These are phyloP conservation scores for Pseudogymnoascus sp. DNA, from an alignment of 2,329 filamentous ascomycete species.

Conservation along the genomic window DNA sequence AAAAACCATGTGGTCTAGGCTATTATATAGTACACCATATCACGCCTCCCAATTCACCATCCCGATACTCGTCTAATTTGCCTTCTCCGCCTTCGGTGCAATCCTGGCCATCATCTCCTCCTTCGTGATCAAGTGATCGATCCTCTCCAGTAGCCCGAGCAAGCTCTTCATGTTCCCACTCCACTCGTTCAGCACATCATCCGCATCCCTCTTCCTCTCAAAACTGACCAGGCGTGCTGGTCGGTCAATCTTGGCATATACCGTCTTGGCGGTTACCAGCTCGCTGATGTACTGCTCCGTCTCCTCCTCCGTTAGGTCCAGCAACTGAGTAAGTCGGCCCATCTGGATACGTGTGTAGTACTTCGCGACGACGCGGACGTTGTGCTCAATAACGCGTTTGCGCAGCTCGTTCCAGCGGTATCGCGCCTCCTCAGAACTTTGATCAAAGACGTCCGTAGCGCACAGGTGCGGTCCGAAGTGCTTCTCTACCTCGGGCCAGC, in stretches of 20 bases:
- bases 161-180: slow-evolving; percentile 96
- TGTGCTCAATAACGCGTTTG: slow-evolving; percentile 98
- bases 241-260: slow-evolving; percentile 94
- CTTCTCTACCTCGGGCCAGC: slow-evolving; percentile 89
- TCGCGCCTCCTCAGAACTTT: slow-evolving; percentile 65
- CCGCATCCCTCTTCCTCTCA: slow-evolving; percentile 86
- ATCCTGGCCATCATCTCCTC: slow-evolving; percentile 99
- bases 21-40: slow-evolving; percentile 23
- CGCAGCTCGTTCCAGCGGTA: slow-evolving; percentile 89
- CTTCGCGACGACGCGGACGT: slow-evolving; percentile 92
- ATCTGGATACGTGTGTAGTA: slow-evolving; percentile 98
- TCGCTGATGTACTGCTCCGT: slow-evolving; percentile 99
- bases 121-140: slow-evolving; percentile 97
- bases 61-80: not conserved
- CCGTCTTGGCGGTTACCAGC: slow-evolving; percentile 92
- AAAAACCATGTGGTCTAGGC: slow-evolving; percentile 27
- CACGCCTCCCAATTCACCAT: not conserved
- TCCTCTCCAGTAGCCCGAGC: slow-evolving; percentile 74
- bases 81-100: slow-evolving; percentile 47
- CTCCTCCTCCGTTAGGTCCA: slow-evolving; percentile 89
- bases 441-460: slow-evolving; percentile 81
- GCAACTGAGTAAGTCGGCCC: slow-evolving; percentile 76
- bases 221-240: slow-evolving; percentile 90
- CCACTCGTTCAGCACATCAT: slow-evolving; percentile 97
- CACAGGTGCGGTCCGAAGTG: slow-evolving; percentile 83